Base-by-base conservation (phyloP, 306 rosid genomes). In the Cicer cuneatum region DNA sequence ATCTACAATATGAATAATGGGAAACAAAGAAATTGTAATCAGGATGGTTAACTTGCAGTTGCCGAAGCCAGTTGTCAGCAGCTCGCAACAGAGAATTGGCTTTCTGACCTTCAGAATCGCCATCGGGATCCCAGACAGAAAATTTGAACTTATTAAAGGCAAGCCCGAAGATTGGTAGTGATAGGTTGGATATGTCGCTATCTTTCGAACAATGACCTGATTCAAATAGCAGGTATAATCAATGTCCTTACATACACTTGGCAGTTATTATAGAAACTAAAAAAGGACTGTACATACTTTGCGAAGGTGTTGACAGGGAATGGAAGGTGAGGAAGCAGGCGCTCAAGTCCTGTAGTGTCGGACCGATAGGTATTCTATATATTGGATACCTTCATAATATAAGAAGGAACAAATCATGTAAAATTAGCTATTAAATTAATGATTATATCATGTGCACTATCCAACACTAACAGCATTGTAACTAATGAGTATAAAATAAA, bases 281-380 rank as follows among this genome's bases (percentile, higher is more conserved):
- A 29, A 15, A 75, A 59, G 11, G 72, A 62, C 43, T 45, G 76
- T 12, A 72, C 48, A 66, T 84, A 87, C 95, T 61, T 83, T 70
- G 84, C 13, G 24, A 46, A 11, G 94, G 74, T 8, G 90, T 86
- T 15, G 94, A 86, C 43, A 87, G 53, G 58, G 84, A 84, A 78
- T 91, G 94, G 63, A 86, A 91, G 68, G 92, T 89, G 82, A 91
- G 78, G 84, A 91, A 91, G 77, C 97, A 89, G 41, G 97, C 90
- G 58, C 86, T 87, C 49, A 87, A 66, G 66, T 80, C 89, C 84
- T 91, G 79, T 57, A 89, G 80, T 6, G 97, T 91, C 8, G 85
- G 97, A 75, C 97, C 94, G 7, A 87, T 86, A 61, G 97, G 97
- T 79, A 91, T 89, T 87, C 97, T 80, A 72, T 91, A 91, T 82